Base-by-base conservation (phyloP, 805 yeast genomes). In the Lipomyces mesembrius region DNA sequence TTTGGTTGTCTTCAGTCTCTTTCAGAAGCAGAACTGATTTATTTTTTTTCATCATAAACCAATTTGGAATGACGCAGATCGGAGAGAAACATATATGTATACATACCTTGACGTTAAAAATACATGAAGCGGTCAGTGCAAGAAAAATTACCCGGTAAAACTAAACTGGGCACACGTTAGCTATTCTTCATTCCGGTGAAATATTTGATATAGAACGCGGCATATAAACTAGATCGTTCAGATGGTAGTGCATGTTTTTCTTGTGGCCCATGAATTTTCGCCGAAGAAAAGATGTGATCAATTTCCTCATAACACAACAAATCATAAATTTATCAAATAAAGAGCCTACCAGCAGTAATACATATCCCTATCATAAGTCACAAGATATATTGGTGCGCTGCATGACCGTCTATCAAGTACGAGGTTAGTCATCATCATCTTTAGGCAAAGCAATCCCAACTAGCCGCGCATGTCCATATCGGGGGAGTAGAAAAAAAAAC, bases 1-100 rank as follows among this genome's bases (percentile, higher is more conserved):
- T 62, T 60, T 61, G 66, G 46, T 66, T 62, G 61, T 67, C 70
- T 59, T 63, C 67, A 62, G 27, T 52, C 79, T 83, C 85, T 85
- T 83, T 91, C 97, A 91, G 97, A 91, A 91, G 97, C 97, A 91
- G 97, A 91, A 91, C 97, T 91, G 97, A 90, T 73, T 75, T 76
- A n/a, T 32, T 49, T 54, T 79, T 80, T 79, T 79, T 88, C 92
- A 88, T 88, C 92, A 87, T 81, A 52, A 52, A 52, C 25, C 14
- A 22, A 52, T n/a, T 69, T 73, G 74, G 80, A 56, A 17, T 20
- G 35, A 53, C 11, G 39, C 8, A 74, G 72, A 54, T 43, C 56
- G 4, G 20, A 25, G n/a, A 27, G 9, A 12, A 29, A 39, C 49
- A n/a, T n/a, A 43, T 17, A 3, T n/a, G 22, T 43, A 4, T 17